Conservation (phyloP, 169 alveolate genomes). For the Plasmodium coatneyi region DNA sequence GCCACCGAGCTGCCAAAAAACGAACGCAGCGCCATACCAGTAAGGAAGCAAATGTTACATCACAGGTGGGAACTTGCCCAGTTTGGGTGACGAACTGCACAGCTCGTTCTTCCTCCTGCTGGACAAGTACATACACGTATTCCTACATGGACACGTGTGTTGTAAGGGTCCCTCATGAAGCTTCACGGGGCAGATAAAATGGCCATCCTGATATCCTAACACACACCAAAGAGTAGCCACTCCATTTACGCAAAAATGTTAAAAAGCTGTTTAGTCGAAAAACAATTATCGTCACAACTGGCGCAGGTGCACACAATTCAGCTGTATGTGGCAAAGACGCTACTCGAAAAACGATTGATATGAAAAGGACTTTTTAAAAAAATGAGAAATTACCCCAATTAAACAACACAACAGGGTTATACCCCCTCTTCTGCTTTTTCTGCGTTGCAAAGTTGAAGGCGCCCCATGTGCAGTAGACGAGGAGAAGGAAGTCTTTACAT, state of each 20-base stretch:
- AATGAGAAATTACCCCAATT: not conserved
- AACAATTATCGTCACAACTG: not conserved
- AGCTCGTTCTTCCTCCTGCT: not conserved
- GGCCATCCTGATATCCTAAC: not conserved
- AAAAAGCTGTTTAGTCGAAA: not conserved
- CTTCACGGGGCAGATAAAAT: not conserved
- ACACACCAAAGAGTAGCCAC: not conserved
- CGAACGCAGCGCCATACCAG: not conserved
- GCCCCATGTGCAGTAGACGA: not conserved
- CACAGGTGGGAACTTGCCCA: not conserved
- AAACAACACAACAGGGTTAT: not conserved
- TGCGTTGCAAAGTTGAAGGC: not conserved
- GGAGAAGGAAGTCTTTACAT: not conserved
- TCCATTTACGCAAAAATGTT: not conserved
- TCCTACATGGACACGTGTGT: not conserved
- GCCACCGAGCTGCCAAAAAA: not conserved
- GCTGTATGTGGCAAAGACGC: not conserved
- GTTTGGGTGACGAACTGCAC: not conserved
- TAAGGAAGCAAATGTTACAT: not conserved
- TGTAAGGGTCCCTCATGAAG: not conserved
- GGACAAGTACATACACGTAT: not conserved
- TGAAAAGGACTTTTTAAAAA: not conserved
- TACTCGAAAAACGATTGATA: not conserved
- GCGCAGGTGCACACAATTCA: not conserved
- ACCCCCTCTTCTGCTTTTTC: not conserved